Percentiles rank a stretch among this genome's conserved stretches.
Evolutionary conservation across 176 grass and related monocot genomes (phyloP).

Genomic region (bread wheat (Triticum aestivum)): IWGSC_CS_RefSeq_v2.1 NC_057805.1:429308201-429308700

Average conservation of each 20-base stretch:
- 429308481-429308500: constrained; percentile 17
- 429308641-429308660: no score
- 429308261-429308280: not conserved
- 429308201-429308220: constrained; percentile 3
- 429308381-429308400: not conserved
- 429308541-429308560: not conserved
- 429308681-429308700: no score
- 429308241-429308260: not conserved
- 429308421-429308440: constrained; percentile 17
- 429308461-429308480: not conserved
- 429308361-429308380: not conserved
- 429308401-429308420: constrained; percentile 39
- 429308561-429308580: not conserved
- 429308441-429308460: constrained; percentile 25
- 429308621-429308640: not conserved
- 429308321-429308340: no score
- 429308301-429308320: no score
- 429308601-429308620: not conserved
- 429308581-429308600: not conserved
- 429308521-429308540: not conserved
- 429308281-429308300: not conserved
- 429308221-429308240: not conserved
- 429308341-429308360: no score
- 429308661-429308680: no score
- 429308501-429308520: not conserved